Evolutionary conservation across 805 yeast genomes (phyloP).

Genomic region (Cyberlindnera maritima): DNA sequence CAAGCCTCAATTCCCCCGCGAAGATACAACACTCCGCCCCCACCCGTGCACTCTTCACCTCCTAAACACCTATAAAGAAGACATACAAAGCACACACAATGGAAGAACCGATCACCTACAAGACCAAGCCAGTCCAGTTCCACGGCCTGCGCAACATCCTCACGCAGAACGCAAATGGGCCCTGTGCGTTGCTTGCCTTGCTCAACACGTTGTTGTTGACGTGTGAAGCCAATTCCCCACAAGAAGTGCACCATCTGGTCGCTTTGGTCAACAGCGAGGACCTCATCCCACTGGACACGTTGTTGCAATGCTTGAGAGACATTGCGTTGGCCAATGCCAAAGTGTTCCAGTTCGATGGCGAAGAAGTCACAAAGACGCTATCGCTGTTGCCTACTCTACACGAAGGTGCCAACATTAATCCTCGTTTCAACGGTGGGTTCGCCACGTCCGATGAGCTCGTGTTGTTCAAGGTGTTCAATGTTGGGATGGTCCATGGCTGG

Average conservation of each 20-base stretch:
- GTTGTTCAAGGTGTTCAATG: constrained; percentile 55
- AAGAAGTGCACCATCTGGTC: constrained; percentile 28
- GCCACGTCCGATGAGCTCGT: constrained; percentile 49
- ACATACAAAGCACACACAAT: no score
- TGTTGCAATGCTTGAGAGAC: constrained; percentile 52
- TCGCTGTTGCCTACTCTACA: constrained; percentile 60
- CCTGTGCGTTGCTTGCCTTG: constrained; percentile 82
- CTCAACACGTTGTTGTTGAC: constrained; percentile 65
- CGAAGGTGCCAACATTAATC: constrained; percentile 71
- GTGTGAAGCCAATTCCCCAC: constrained; percentile 28
- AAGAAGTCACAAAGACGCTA: constrained; percentile 39
- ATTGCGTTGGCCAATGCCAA: constrained; percentile 34
- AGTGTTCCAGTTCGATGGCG: constrained; percentile 24
- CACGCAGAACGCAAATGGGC: constrained; percentile 80
- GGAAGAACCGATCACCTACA: neutral
- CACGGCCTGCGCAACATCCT: constrained; percentile 45
- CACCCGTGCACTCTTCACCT: no score
- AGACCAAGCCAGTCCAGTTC: constrained; percentile 23
- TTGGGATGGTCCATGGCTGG: constrained; percentile 84
- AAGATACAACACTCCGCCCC: no score
- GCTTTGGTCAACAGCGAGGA: constrained; percentile 31
- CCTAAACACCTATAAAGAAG: no score
- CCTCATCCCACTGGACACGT: constrained; percentile 34
- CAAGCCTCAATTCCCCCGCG: no score
- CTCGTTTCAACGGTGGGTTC: constrained; percentile 63